Base-by-base conservation (phyloP, 75 land plant genomes). In the Sequoia sempervirens region DNA sequence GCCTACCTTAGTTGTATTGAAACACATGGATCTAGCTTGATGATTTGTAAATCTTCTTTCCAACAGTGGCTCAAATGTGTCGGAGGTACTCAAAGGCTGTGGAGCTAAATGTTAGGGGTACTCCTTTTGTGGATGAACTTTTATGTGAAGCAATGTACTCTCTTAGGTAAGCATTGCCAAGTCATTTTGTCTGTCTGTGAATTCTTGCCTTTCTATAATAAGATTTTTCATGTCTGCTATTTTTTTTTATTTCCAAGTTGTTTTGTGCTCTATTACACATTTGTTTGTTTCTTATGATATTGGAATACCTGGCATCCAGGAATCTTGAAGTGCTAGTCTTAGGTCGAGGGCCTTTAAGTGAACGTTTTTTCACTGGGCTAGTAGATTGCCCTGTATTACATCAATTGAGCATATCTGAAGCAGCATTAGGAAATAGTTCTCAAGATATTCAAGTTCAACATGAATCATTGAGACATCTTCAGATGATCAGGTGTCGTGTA, bases 361-460 rank as follows among this genome's bases (percentile, higher is more conserved):
- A 78, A 13, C 13, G 47, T 5, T 78, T 78, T 78, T 78, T 78
- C 80, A 78, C 8, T 3, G 45, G n/a, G 28, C 26, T 78, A 40
- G 80, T 45, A 11, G 28, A 45, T 26, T 78, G 50, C 30, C 50
- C 80, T 78, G 50, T 78, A 45, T 78, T 78, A 20, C 28, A 45
- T 23, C 47, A 47, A n/a, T 78, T 78, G 80, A 78, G 45, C n/a
- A 78, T 78, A 11, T 43, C 80, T 26, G 80, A 78, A 26, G 80
- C 80, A 43, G 1, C 30, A 26, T 78, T n/a, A 45, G 98, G 94
- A 58, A 92, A 81, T 90, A 89, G 89, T 79, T 70, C 89, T 72
- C 96, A 92, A 79, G 99, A 98, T 84, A 90, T 94, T 74, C 86
- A 84, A 17, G 76, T 98, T n/a, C 80, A 76, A 32, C 98, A 98